These are phyloP conservation scores for Umbelopsis sp. DNA, from an alignment of 371 early-diverging fungal genomes.

Conservation along the genomic window DNA sequence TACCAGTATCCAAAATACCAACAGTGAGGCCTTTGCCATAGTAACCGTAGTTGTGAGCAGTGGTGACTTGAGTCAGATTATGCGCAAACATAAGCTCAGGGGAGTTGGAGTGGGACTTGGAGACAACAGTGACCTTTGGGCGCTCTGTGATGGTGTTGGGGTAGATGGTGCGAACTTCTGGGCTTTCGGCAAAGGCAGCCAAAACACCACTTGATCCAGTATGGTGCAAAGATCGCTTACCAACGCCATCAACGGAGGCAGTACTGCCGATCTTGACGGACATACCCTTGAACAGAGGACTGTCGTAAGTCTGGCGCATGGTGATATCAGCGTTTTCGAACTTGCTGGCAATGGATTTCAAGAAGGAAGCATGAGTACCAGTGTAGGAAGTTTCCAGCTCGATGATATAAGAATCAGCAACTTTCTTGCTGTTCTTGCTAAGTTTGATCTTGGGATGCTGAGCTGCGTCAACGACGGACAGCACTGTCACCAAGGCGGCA, in stretches of 20 bases:
- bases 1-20: conserved; percentile 74
- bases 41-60: conserved; percentile 47
- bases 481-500: conserved; percentile 30
- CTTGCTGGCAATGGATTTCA: conserved; percentile 29
- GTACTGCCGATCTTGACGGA: conserved; percentile 32
- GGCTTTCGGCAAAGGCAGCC: conserved; percentile 18
- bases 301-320: conserved; percentile 33
- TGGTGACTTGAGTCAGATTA: conserved; percentile 63
- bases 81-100: conserved; percentile 31
- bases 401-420: conserved; percentile 44
- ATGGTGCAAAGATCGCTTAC: not conserved
- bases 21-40: conserved; percentile 74
- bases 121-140: conserved; percentile 26
- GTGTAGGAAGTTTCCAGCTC: conserved; percentile 27
- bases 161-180: conserved; percentile 27
- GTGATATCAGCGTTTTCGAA: conserved; percentile 29
- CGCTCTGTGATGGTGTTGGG: conserved; percentile 35
- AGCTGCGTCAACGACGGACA: conserved; percentile 28
- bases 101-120: not conserved
- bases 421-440: conserved; percentile 5
- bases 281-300: conserved; percentile 39
- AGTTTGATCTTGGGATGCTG: conserved; percentile 32
- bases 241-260: not conserved
- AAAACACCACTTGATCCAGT: not conserved
- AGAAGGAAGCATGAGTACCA: conserved; percentile 20